A percentile compares a stretch with the other conserved stretches of the same genome.
Conservation (phyloP, 441 rosid species). For the Melastoma candidum region DNA sequence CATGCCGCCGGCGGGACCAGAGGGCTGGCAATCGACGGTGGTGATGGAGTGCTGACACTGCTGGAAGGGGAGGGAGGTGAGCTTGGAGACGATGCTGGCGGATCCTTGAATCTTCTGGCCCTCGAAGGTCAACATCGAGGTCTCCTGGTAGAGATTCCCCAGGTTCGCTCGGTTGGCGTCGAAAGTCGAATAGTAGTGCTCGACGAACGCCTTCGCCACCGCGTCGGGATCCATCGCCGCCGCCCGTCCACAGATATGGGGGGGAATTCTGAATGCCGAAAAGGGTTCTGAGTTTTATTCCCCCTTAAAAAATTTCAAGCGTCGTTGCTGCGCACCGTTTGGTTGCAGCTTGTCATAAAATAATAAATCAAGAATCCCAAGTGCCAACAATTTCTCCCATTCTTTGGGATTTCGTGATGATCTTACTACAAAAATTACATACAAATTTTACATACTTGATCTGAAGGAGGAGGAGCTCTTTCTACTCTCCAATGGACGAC, state of each 20-base stretch:
- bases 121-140: slow-evolving; percentile 87
- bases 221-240: slow-evolving; percentile 76
- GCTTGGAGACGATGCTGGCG: slow-evolving; percentile 77
- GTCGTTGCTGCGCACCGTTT: no score
- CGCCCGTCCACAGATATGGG: not conserved
- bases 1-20: slow-evolving; percentile 87
- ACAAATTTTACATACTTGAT: no score
- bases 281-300: no score
- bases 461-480: no score
- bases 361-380: no score
- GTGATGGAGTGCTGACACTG: slow-evolving; percentile 82
- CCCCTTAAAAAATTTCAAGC: no score
- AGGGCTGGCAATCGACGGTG: slow-evolving; percentile 93
- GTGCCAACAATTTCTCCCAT: no score
- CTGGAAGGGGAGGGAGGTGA: slow-evolving; percentile 72
- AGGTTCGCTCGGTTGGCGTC: slow-evolving; percentile 59
- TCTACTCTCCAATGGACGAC: no score
- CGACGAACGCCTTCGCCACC: slow-evolving; percentile 82
- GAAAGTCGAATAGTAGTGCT: slow-evolving; percentile 90
- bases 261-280: no score
- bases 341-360: no score
- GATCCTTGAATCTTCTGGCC: slow-evolving; percentile 91
- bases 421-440: no score
- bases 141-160: slow-evolving; percentile 70
- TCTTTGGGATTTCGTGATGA: no score